Evolutionary conservation across 192 early-diverging fungal genomes (phyloP).

Genomic region (Podila horticola): DNA sequence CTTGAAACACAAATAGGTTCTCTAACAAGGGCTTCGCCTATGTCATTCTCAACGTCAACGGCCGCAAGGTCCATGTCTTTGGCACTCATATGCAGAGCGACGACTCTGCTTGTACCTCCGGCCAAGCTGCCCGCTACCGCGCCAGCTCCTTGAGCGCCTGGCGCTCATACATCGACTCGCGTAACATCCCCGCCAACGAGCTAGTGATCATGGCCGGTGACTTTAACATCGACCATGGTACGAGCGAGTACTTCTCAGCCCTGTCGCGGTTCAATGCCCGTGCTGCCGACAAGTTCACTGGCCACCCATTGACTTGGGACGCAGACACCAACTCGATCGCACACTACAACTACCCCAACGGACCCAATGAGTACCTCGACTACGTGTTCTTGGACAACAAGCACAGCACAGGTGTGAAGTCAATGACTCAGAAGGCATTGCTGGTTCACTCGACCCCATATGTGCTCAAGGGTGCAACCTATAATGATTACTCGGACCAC

Average conservation of each 20-base stretch:
- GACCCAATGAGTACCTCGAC: slow-evolving; percentile 5
- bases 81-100: slow-evolving; percentile 24
- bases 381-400: slow-evolving; percentile 12
- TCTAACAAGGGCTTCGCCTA: slow-evolving; percentile 21
- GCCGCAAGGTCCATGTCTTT: slow-evolving; percentile 22
- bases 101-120: neutral
- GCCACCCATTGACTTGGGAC: slow-evolving; percentile 5
- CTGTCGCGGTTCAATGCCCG: neutral
- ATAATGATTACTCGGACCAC: slow-evolving; percentile 19
- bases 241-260: slow-evolving; percentile 1
- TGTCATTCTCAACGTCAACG: slow-evolving; percentile 7
- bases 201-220: slow-evolving; percentile 16
- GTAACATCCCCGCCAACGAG: slow-evolving; percentile 12
- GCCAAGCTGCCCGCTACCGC: neutral
- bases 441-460: neutral
- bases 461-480: neutral
- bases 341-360: neutral
- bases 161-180: slow-evolving; percentile 1
- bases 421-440: slow-evolving; percentile 2
- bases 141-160: neutral
- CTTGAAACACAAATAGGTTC: neutral
- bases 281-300: slow-evolving; percentile 1
- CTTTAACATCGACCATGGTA: slow-evolving; percentile 9
- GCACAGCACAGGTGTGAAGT: neutral
- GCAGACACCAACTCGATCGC: slow-evolving; percentile 7